Conservation (phyloP, 345 rosid genomes). For the Psidium guajava region DNA sequence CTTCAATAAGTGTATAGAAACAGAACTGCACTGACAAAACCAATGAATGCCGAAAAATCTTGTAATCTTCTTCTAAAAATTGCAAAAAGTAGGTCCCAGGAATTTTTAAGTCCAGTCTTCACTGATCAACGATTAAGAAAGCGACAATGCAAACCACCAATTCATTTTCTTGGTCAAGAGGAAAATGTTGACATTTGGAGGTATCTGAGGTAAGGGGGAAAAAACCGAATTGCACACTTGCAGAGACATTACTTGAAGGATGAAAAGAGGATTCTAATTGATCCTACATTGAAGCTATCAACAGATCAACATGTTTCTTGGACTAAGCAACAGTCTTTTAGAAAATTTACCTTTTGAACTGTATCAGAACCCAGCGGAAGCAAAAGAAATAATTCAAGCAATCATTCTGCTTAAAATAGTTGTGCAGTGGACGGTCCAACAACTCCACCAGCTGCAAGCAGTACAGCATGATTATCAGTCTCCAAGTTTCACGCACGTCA, state of each 20-base stretch:
- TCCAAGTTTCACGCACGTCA: background rate
- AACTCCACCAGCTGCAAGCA: conserved; percentile 82
- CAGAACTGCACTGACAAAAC: background rate
- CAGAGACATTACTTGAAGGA: background rate
- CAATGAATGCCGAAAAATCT: background rate
- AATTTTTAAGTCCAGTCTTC: background rate
- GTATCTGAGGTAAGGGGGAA: background rate
- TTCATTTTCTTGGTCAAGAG: background rate
- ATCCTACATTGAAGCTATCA: background rate
- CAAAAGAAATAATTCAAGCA: conserved; percentile 99
- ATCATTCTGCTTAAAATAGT: conserved; percentile 85
- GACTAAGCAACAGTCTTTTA: background rate
- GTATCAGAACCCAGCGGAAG: conserved; percentile 96
- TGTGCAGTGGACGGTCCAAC: conserved; percentile 76
- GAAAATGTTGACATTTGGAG: background rate
- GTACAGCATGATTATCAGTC: background rate
- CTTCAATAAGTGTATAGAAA: background rate
- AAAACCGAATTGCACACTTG: background rate
- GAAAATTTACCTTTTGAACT: conserved; percentile 76
- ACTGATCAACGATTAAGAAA: background rate
- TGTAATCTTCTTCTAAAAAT: background rate
- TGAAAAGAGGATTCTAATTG: background rate
- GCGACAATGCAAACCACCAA: background rate
- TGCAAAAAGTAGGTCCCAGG: background rate
- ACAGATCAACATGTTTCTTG: background rate